Percentiles rank a stretch among this genome's conserved stretches.
Conservation (phyloP, 2,329 filamentous ascomycete species). For the Colletotrichum sp. region DNA sequence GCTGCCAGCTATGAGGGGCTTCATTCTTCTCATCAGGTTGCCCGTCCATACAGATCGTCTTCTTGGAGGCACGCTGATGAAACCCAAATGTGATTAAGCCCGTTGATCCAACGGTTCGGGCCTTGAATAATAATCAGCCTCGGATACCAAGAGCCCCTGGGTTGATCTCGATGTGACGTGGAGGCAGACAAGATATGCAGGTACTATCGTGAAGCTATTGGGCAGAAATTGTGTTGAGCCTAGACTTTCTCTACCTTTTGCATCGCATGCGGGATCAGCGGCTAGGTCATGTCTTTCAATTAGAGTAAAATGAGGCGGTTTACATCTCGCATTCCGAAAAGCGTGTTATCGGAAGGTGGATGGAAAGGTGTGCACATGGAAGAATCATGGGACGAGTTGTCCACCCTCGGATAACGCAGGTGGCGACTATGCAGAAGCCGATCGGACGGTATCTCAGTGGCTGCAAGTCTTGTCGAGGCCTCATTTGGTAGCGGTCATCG, state of each 20-base stretch:
- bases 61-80: background rate
- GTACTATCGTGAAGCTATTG: background rate
- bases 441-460: background rate
- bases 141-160: background rate
- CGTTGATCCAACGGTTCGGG: background rate
- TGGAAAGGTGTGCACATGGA: background rate
- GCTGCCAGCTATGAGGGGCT: background rate
- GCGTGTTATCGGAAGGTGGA: background rate
- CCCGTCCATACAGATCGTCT: background rate
- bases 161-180: background rate
- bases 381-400: background rate
- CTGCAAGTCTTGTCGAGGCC: background rate
- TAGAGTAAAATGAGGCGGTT: background rate
- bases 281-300: background rate
- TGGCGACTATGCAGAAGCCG: background rate
- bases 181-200: background rate
- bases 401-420: background rate
- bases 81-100: background rate
- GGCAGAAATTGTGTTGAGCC: background rate
- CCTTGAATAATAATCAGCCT: background rate
- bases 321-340: background rate
- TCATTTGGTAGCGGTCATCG: background rate
- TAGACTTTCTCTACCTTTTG: background rate
- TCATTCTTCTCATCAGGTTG: background rate
- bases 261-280: background rate